These are phyloP conservation scores for Penicillium mononematosum DNA, from an alignment of 495 filamentous ascomycete genomes.

Conservation along the genomic window DNA sequence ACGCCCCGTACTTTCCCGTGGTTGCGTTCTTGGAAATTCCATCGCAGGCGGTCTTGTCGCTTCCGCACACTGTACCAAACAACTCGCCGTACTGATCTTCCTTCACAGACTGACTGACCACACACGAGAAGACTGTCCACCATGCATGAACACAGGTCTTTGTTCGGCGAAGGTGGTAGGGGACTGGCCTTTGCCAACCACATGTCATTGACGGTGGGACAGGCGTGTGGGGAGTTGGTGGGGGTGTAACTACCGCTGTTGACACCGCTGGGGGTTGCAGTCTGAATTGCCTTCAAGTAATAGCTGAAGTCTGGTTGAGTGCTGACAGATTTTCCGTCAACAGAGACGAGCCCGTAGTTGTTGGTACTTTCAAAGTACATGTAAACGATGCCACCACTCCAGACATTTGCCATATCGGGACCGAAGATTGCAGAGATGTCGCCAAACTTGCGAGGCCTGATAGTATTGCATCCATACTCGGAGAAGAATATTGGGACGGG, in stretches of 20 bases:
- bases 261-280: conserved; percentile 60
- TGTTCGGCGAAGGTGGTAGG: conserved; percentile 81
- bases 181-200: conserved; percentile 64
- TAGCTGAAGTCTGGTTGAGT: conserved; percentile 69
- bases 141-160: conserved; percentile 82
- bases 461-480: conserved; percentile 91
- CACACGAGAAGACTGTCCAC: conserved; percentile 66
- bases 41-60: conserved; percentile 53
- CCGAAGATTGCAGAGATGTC: conserved; percentile 81
- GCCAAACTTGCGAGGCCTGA: conserved; percentile 71
- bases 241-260: conserved; percentile 64
- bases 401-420: conserved; percentile 73
- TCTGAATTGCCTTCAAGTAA: conserved; percentile 66
- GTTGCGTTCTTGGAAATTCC: conserved; percentile 70
- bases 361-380: conserved; percentile 93
- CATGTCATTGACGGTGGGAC: conserved; percentile 58
- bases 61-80: conserved; percentile 74
- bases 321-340: conserved; percentile 52
- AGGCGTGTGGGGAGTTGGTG: conserved; percentile 67
- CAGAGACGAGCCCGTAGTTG: conserved; percentile 75
- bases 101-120: conserved; percentile 50
- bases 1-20: conserved; percentile 77
- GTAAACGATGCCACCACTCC: conserved; percentile 92
- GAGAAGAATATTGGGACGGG: conserved; percentile 92
- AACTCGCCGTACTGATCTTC: conserved; percentile 58